Conservation (phyloP, 2,329 filamentous ascomycete genomes). For the Phyllosticta capitalensis region DNA sequence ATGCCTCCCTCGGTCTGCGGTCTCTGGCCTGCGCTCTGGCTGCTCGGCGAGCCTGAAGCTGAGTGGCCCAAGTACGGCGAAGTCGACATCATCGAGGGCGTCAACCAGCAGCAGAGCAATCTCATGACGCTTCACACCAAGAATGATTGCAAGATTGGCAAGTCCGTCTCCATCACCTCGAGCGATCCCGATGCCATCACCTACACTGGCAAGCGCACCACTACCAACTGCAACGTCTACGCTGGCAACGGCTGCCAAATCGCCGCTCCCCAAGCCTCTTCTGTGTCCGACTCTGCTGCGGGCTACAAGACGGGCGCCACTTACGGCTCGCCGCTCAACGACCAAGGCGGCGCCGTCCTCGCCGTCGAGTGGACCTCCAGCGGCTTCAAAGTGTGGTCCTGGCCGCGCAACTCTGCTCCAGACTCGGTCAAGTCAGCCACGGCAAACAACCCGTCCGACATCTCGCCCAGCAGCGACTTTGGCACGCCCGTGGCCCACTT, state of each 20-base stretch:
- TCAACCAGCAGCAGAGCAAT: slow-evolving; percentile 22
- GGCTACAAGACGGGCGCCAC: slow-evolving; percentile 18
- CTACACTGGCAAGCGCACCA: slow-evolving; percentile 28
- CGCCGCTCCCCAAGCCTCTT: slow-evolving; percentile 13
- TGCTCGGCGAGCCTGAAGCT: slow-evolving; percentile 19
- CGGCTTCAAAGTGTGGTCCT: slow-evolving; percentile 35
- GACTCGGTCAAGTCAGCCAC: neutral
- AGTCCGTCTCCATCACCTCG: slow-evolving; percentile 10
- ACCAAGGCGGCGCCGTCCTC: slow-evolving; percentile 29
- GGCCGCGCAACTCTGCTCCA: slow-evolving; percentile 18
- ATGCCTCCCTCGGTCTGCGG: slow-evolving; percentile 26
- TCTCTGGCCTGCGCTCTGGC: slow-evolving; percentile 27
- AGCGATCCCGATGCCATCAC: neutral
- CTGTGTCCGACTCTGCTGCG: neutral
- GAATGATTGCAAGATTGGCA: slow-evolving; percentile 14
- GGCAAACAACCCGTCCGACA: slow-evolving; percentile 7
- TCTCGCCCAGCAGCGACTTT: slow-evolving; percentile 17
- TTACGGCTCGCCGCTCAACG: slow-evolving; percentile 39
- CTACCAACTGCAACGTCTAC: slow-evolving; percentile 37
- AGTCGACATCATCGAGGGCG: slow-evolving; percentile 29
- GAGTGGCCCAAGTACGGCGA: slow-evolving; percentile 25
- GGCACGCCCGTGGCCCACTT: slow-evolving; percentile 26
- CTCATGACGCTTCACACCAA: slow-evolving; percentile 25
- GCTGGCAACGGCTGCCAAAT: slow-evolving; percentile 26
- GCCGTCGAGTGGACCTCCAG: slow-evolving; percentile 29